Conservation (phyloP, 1,284 basidiomycete species). For the Gymnopus androsaceus region DNA sequence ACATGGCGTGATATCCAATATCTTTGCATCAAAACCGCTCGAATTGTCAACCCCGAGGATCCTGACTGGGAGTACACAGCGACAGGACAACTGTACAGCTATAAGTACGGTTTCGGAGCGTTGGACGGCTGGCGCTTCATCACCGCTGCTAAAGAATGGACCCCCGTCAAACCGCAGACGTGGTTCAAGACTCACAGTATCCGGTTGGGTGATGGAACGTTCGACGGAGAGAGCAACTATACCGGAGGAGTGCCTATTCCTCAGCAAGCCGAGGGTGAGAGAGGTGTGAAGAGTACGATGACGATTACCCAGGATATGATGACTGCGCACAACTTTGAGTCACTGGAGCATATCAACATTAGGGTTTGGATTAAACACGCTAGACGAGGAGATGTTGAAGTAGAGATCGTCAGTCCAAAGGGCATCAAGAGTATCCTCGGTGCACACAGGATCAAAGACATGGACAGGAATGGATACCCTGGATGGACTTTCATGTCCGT, state of each 20-base stretch:
- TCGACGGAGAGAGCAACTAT: conserved; percentile 58
- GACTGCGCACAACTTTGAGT: conserved; percentile 79
- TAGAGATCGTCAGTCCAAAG: conserved; percentile 84
- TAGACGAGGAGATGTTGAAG: conserved; percentile 90
- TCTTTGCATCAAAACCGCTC: conserved; percentile 80
- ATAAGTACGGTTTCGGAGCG: conserved; percentile 96
- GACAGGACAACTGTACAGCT: conserved; percentile 82
- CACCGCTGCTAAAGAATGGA: conserved; percentile 80
- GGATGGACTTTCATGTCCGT: conserved; percentile 99
- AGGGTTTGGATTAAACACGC: conserved; percentile 91
- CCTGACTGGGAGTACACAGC: conserved; percentile 93
- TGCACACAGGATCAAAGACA: conserved; percentile 71
- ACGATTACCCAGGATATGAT: conserved; percentile 76
- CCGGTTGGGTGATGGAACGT: conserved; percentile 59
- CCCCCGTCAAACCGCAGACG: conserved; percentile 91
- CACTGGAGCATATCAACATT: conserved; percentile 90
- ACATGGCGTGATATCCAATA: conserved; percentile 98
- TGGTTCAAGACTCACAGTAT: conserved; percentile 81
- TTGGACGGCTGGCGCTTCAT: conserved; percentile 87
- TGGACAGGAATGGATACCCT: conserved; percentile 71
- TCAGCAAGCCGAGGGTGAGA: conserved; percentile 40
- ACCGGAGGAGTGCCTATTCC: conserved; percentile 70
- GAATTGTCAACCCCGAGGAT: conserved; percentile 85
- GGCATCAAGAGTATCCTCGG: conserved; percentile 88
- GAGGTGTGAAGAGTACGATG: conserved; percentile 63